Base-by-base conservation (phyloP, 2,329 filamentous ascomycete species). In the Clarireedia homoeocarpa region DNA sequence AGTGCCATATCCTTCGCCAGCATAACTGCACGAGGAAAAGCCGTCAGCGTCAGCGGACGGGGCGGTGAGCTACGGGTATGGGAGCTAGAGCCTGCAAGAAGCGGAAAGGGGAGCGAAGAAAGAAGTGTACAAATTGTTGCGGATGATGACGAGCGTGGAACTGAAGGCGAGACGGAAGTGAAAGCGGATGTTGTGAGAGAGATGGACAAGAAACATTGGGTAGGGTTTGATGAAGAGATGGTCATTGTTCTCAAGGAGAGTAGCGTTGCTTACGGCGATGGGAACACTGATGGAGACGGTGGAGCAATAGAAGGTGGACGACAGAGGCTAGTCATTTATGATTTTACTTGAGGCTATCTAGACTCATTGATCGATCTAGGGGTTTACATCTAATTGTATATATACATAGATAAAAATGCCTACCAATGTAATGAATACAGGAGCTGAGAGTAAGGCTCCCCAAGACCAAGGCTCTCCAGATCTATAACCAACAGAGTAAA, bases 171-270 rank as follows among this genome's bases (percentile, higher is more conserved):
- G 40, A 47, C 23, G 30, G 40, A 24, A 6, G 23, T 30, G 23
- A 17, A 26, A 52, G 51, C 46, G 58, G 39, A 36, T 57, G 6
- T 23, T 20, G 20, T 24, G n/a, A 17, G 51, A 12, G 34, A 20
- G 23, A 40, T 20, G 26, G 60, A 52, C n/a, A 57, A 46, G 38
- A 68, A 64, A 52, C 77, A 78, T 12, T 86, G 82, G 76, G 75
- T 89, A 15, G 84, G 83, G 0, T 89, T 89, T 67, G 84, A 89
- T 66, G 85, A 89, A 48, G 84, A 88, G 67, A 81, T 83, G 61
- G 83, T 89, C 12, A 78, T 88, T 60, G 75, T 88, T 46, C 71
- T 88, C 58, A 78, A 81, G 53, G 48, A 27, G 14, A 51, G 47
- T 9, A 24, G 17, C 14, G 26, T 50, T 30, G 47, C 39, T 14